These are phyloP conservation scores for Aspergillus persii DNA, from an alignment of 2,329 filamentous ascomycete species.

Conservation along the genomic window DNA sequence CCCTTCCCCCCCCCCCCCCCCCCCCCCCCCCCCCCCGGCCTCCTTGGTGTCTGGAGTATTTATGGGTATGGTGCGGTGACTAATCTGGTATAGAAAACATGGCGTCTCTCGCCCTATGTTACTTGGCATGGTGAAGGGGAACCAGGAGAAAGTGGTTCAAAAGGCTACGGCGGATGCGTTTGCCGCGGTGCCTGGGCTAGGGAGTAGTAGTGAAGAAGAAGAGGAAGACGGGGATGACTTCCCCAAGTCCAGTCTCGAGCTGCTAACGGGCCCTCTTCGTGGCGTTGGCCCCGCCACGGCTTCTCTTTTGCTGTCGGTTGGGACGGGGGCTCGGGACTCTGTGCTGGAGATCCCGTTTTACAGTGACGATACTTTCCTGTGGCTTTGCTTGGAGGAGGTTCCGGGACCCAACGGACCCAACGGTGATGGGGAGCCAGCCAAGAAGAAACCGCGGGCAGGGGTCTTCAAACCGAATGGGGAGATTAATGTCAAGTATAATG, in stretches of 20 bases:
- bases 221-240: conserved; percentile 16
- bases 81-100: conserved; percentile 32
- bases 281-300: conserved; percentile 45
- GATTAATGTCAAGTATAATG: conserved; percentile 41
- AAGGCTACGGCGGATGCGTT: conserved; percentile 30
- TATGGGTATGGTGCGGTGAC: too few species aligned
- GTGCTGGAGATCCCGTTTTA: conserved; percentile 38
- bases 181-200: conserved; percentile 12
- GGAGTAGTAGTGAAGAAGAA: not conserved
- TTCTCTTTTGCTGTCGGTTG: conserved; percentile 41
- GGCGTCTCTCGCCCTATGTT: conserved; percentile 40
- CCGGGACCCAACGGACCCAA: conserved; percentile 7
- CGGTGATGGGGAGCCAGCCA: not conserved
- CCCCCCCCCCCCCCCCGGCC: not conserved
- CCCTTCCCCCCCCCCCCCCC: not conserved
- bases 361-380: conserved; percentile 43
- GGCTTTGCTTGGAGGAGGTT: conserved; percentile 33
- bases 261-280: conserved; percentile 34
- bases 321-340: conserved; percentile 9
- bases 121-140: conserved; percentile 40
- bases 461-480: conserved; percentile 19
- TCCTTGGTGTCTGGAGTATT: conserved; percentile 15
- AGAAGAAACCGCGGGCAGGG: conserved; percentile 10
- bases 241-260: conserved; percentile 32
- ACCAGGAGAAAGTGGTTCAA: conserved; percentile 24